Percentiles rank a stretch among this genome's conserved stretches.
phyloP scores from a whole-genome alignment of 2,329 filamentous ascomycete genomes.

The Leptographium galeiforme region DNA sequence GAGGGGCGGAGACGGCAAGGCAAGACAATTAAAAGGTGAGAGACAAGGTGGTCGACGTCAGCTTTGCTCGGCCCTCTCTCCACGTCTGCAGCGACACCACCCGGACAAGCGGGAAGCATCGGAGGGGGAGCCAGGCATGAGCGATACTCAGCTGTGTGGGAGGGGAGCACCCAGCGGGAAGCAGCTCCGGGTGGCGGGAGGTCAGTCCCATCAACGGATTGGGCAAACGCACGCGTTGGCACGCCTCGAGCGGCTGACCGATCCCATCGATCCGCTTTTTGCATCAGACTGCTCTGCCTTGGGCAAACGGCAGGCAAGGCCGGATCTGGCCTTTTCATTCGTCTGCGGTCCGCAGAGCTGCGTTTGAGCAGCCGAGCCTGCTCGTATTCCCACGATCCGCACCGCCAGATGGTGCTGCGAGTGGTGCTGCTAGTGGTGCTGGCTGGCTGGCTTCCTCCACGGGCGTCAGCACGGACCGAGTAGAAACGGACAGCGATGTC shows the following conservation, averaged over 20 bases:
- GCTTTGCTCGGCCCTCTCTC: neutral
- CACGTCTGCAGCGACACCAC: no score
- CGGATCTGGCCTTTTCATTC: neutral
- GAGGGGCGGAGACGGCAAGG: neutral
- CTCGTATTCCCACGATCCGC: neutral
- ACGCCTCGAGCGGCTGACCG: neutral
- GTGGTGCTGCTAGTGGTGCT: neutral
- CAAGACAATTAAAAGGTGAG: neutral
- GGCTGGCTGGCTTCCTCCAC: neutral
- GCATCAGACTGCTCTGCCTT: neutral
- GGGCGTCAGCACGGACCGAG: no score
- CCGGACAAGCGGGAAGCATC: neutral
- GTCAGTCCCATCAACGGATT: neutral
- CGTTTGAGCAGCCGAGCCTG: slow-evolving; percentile 1
- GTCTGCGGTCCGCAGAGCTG: neutral
- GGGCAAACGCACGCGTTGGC: neutral
- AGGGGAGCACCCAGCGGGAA: neutral
- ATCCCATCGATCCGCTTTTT: neutral
- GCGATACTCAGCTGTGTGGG: neutral
- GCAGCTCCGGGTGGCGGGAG: neutral
- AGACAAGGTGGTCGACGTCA: neutral
- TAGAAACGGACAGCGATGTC: slow-evolving; percentile 1
- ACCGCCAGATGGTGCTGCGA: neutral
- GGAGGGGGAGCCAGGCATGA: neutral
- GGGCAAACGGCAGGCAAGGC: no score